A percentile compares a stretch with the other conserved stretches of the same genome.
phyloP scores from a whole-genome alignment of 1,284 basidiomycete species.

The Ceratobasidium sp. region DNA sequence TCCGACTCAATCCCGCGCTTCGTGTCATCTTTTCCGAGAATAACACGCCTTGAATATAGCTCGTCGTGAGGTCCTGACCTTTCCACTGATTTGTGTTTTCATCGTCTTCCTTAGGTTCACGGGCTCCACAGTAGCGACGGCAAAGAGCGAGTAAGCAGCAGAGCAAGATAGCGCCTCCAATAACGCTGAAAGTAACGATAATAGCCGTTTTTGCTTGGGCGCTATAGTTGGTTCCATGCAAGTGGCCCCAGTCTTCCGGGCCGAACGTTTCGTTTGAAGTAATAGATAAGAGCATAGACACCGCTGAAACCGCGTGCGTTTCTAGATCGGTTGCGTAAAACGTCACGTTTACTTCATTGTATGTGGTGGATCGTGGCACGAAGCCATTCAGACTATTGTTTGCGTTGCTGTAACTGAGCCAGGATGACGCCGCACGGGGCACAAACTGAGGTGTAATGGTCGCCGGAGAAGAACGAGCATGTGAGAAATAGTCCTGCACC shows the following conservation, averaged over 20 bases:
- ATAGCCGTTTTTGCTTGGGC: constrained; percentile 34
- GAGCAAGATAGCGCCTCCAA: constrained; percentile 72
- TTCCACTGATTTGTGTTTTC: constrained; percentile 40
- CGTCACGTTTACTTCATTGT: constrained; percentile 52
- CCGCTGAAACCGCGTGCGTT: constrained; percentile 80
- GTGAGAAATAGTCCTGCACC: constrained; percentile 29
- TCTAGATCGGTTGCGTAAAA: constrained; percentile 51
- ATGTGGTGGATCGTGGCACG: constrained; percentile 51
- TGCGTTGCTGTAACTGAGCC: constrained; percentile 74
- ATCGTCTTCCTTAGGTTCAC: constrained; percentile 38
- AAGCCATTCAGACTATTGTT: constrained; percentile 60
- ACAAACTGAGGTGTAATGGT: constrained; percentile 29
- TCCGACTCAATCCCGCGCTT: constrained; percentile 15
- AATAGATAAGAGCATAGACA: constrained; percentile 70
- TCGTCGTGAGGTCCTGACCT: neutral
- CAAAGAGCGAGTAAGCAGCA: constrained; percentile 69
- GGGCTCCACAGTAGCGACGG: constrained; percentile 64
- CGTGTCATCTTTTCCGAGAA: constrained; percentile 31
- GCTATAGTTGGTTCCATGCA: constrained; percentile 62
- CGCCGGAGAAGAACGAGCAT: constrained; percentile 31
- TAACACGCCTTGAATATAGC: neutral
- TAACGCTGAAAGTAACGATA: constrained; percentile 69
- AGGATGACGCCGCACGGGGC: constrained; percentile 49
- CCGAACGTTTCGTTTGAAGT: constrained; percentile 57
- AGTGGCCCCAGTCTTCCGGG: constrained; percentile 58